A percentile compares a stretch with the other conserved stretches of the same genome.
phyloP scores from a whole-genome alignment of 202 grass and related monocot genomes.

The Schoenoplectus triqueter region DNA sequence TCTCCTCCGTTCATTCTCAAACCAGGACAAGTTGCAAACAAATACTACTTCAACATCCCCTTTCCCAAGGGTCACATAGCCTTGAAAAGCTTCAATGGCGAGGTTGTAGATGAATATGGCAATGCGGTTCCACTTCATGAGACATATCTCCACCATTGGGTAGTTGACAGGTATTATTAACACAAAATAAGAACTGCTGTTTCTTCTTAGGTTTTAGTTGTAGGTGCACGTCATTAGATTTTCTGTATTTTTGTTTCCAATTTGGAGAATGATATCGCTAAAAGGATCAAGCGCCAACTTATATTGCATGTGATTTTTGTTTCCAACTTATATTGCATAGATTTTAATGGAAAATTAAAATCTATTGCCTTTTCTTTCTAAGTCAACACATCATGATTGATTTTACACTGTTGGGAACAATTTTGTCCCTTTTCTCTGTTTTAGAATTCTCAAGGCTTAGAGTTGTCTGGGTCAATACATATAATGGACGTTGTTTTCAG shows the following conservation, averaged over 20 bases:
- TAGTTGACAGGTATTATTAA: slow-evolving; percentile 44
- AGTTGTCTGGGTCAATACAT: not conserved
- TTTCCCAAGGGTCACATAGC: slow-evolving; percentile 77
- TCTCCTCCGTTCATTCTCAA: slow-evolving; percentile 58
- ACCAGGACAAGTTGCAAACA: slow-evolving; percentile 79
- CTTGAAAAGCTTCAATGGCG: slow-evolving; percentile 75
- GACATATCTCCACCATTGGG: slow-evolving; percentile 89
- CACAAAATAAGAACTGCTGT: not conserved
- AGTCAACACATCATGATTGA: not conserved
- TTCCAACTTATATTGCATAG: no score
- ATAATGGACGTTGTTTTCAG: slow-evolving; percentile 40
- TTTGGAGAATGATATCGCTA: slow-evolving; percentile 1
- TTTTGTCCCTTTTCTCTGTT: not conserved
- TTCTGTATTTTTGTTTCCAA: not conserved
- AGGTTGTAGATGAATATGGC: slow-evolving; percentile 70
- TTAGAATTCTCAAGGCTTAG: not conserved
- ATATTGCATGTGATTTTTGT: not conserved
- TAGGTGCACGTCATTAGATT: not conserved
- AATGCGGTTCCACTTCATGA: slow-evolving; percentile 68
- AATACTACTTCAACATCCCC: slow-evolving; percentile 47
- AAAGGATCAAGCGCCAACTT: not conserved
- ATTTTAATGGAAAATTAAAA: no score
- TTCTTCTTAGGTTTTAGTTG: not conserved
- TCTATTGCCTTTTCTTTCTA: not conserved
- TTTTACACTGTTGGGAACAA: not conserved